Evolutionary conservation across 768 basidiomycete genomes (phyloP), one percentile per base, ranked within the genome.

Genomic region (Tricholomella constricta): DNA sequence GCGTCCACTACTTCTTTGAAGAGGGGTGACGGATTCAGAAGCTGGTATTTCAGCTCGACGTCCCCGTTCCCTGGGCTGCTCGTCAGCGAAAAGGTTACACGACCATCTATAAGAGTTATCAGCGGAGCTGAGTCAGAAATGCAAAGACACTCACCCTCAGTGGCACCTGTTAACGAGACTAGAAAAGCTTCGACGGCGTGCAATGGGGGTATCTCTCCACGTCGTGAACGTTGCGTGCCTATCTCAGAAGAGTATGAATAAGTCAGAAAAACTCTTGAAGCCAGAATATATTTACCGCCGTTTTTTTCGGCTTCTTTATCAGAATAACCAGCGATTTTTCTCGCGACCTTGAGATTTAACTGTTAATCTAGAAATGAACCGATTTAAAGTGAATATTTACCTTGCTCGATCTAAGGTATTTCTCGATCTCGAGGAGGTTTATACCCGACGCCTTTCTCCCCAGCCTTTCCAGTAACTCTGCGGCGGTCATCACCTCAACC

Each of bases 21-120:
- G 52, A 86, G 78, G 6, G 91, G 88, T 1, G 91, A 83, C 1
- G 97, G 95, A 62, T 98, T 98, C 20, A 99, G 80, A 17, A 94
- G 84, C 56, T 97, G 90, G 62, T 97, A 99, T 63, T 89, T 93
- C 47, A 98, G 72, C 53, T 88, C 85, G 4, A 90, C 75, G 27
- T 72, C 75, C 54, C 71, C 72, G 27, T 74, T 71, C 14, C 64
- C 73, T 17, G 69, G 57, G 3, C 66, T 60, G 10, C 74, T 68
- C 1, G 71, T 67, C 15, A 83, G 57, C 17, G 81, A 75, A n/a
- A 90, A 69, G 8, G 85, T 82, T 9, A 94, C 73, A 23, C 91
- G 81, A 0, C 92, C 92, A 60, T 94, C 92, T 91, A 45, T 4
- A 57, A 17, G 10, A 15, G 19, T 6, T 46, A 54, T 45, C 23